Evolutionary conservation across 2,329 filamentous ascomycete species (phyloP).

Genomic region (Xylaria digitata): DNA sequence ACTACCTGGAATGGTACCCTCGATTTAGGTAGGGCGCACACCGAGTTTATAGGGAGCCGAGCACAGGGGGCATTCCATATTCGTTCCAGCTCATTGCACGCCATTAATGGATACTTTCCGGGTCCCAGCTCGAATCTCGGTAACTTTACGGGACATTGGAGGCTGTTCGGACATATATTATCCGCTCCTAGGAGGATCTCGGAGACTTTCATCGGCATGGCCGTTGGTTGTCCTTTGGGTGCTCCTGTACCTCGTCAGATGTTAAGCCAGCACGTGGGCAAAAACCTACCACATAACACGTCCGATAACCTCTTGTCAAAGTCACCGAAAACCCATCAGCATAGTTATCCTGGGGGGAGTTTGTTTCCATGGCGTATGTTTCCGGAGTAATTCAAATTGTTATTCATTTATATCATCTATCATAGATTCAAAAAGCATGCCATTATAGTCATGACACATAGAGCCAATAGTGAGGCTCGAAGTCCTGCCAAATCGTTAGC

Average conservation of each 20-base stretch:
- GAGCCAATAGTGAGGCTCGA: conserved; percentile 17
- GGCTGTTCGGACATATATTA: conserved; percentile 2
- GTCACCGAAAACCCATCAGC: background rate
- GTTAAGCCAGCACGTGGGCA: background rate
- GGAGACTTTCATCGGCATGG: conserved; percentile 2
- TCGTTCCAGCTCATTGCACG: background rate
- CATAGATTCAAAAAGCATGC: conserved; percentile 28
- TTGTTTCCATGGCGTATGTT: background rate
- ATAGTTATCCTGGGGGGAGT: background rate
- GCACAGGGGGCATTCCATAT: background rate
- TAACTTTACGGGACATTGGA: background rate
- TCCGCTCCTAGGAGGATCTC: background rate
- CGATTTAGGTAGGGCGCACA: background rate
- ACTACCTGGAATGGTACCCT: background rate
- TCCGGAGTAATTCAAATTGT: background rate
- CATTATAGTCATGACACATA: conserved; percentile 14
- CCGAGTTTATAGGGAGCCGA: background rate
- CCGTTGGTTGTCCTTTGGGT: background rate
- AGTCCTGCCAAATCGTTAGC: conserved; percentile 36
- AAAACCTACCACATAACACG: background rate
- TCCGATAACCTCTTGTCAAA: background rate
- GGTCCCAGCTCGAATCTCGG: background rate
- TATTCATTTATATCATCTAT: background rate
- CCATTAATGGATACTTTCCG: conserved; percentile 6
- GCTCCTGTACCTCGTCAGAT: background rate